phyloP scores from a whole-genome alignment of 1,284 basidiomycete genomes.

The Schizopora paradoxa region DNA sequence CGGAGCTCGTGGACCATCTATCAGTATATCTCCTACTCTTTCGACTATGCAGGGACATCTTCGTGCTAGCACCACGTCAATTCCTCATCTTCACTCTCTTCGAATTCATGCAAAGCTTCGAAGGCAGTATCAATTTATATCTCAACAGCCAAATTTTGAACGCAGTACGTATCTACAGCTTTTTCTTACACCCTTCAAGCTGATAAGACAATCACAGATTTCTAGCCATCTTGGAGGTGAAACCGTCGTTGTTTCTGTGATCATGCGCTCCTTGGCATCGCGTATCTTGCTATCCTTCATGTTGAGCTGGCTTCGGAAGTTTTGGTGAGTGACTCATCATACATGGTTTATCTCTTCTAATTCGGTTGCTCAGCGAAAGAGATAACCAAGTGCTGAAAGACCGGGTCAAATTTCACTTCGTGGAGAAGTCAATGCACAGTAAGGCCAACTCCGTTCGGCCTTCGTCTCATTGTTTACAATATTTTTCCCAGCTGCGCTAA shows the following conservation, averaged over 20 bases:
- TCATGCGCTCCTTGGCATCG: neutral
- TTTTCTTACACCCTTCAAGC: neutral
- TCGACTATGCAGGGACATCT: slow-evolving; percentile 3
- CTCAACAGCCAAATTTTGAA: slow-evolving; percentile 7
- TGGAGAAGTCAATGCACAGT: slow-evolving; percentile 6
- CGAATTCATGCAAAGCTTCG: slow-evolving; percentile 4
- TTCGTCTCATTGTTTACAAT: neutral
- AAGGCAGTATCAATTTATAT: slow-evolving; percentile 5
- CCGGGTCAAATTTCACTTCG: slow-evolving; percentile 6
- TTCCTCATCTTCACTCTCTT: neutral
- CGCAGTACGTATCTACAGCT: neutral
- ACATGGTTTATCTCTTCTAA: neutral
- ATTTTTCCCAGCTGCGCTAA: slow-evolving; percentile 2
- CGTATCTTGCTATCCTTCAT: neutral
- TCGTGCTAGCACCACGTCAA: slow-evolving; percentile 2
- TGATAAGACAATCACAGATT: neutral
- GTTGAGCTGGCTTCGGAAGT: neutral
- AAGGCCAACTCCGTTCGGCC: neutral
- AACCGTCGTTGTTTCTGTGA: neutral
- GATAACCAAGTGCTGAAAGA: neutral
- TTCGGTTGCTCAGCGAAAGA: neutral
- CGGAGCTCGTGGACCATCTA: too few relatives aligned
- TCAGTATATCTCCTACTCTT: too few relatives aligned
- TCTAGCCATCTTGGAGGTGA: neutral
- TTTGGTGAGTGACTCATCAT: neutral